Base-by-base conservation (phyloP, 1,284 basidiomycete species). In the Sporisorium exsertum region DNA sequence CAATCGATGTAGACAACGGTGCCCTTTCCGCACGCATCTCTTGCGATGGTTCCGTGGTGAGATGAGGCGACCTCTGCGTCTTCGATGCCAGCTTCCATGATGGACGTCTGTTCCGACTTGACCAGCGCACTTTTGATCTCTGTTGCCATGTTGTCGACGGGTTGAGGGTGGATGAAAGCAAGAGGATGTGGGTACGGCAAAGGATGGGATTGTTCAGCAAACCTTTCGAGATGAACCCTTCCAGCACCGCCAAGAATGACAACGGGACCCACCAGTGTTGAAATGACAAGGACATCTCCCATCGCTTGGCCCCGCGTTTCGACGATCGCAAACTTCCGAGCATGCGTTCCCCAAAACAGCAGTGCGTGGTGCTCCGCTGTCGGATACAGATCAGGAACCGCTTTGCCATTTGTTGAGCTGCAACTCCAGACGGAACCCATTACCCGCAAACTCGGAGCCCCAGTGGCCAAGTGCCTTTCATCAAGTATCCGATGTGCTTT, bases 1-100 rank as follows among this genome's bases (percentile, higher is more conserved):
- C 71, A 77, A 3, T 72, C 70, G 53, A 77, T 70, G 58, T 77
- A 77, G 42, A 62, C 8, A 29, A 50, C 49, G 32, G 15, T 47
- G 26, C 20, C 46, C 29, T 50, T 50, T 12, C n/a, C 49, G 12
- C 29, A 32, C 29, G 32, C 18, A 22, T 20, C 29, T 33, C 5
- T 12, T 20, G 29, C 20, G 1, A 50, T 15, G 5, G 49, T 22
- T 32, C n/a, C 49, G 18, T 33, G 49, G 22, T 32, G 49, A 33
- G 49, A 50, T 12, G 49, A 50, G 18, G 29, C 29, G 1, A 26
- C 29, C 26, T 50, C 49, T 50, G 16, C 49, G 8, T 50, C 49
- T 50, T 32, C 18, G 9, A 32, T 32, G 10, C 29, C 49, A 9
- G 27, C n/a, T 32, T 50, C 32, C n/a, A 33, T 32, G 32, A 50